Conservation (phyloP, 176 grass and related monocot genomes). For the Juncus effusus region DNA sequence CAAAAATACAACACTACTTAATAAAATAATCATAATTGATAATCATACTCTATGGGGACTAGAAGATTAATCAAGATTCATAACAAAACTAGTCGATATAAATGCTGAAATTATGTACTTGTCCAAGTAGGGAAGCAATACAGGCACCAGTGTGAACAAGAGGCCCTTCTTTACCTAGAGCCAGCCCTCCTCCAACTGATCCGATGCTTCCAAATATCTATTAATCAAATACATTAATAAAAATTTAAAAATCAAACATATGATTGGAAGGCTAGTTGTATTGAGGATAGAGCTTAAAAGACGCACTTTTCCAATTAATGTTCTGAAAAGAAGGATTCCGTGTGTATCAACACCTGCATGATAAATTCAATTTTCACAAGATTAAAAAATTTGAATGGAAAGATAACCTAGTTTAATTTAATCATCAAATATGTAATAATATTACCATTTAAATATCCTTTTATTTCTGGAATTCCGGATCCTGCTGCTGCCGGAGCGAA, state of each 20-base stretch:
- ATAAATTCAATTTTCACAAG: constrained; percentile 19
- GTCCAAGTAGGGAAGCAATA: constrained; percentile 97
- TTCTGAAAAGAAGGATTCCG: constrained; percentile 95
- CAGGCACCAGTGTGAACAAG: constrained; percentile 99
- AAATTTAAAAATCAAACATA: constrained; percentile 2
- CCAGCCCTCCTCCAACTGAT: constrained; percentile 94
- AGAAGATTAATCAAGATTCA: no score
- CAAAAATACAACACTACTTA: constrained; percentile 16
- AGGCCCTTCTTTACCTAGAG: constrained; percentile 98
- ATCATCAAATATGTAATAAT: constrained; percentile 25
- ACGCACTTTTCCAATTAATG: constrained; percentile 84
- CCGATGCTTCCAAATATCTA: constrained; percentile 99
- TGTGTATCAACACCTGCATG: constrained; percentile 92
- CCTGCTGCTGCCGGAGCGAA: constrained; percentile 96
- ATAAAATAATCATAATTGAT: background rate
- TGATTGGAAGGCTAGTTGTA: background rate
- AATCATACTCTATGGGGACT: no score
- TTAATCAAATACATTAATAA: constrained; percentile 33
- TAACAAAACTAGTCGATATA: background rate
- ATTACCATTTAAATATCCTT: constrained; percentile 98
- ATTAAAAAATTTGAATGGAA: background rate
- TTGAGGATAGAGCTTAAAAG: constrained; percentile 2
- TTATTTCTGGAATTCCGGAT: constrained; percentile 99
- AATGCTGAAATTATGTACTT: constrained; percentile 46
- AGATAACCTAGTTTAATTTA: no score